Conservation (phyloP, 495 filamentous ascomycete genomes). For the Tuber brumale region DNA sequence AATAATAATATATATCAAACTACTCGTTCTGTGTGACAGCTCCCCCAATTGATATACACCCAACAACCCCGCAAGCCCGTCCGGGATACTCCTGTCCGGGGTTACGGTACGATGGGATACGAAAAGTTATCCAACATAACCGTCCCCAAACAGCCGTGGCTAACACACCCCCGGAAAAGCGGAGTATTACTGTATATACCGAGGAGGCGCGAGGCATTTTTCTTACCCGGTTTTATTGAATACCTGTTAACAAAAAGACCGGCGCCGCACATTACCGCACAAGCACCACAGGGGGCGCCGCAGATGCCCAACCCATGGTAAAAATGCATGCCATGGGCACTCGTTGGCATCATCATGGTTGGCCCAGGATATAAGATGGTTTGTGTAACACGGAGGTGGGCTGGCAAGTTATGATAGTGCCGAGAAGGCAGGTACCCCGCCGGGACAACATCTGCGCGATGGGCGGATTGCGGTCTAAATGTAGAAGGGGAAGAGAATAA, state of each 20-base stretch:
- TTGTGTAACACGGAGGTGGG: not conserved
- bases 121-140: not conserved
- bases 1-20: not conserved
- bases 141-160: not conserved
- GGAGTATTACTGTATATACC: not conserved
- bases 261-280: not conserved
- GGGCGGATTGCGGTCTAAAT: not conserved
- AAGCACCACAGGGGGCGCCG: not conserved
- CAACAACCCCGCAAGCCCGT: not conserved
- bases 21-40: not conserved
- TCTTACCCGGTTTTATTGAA: not conserved
- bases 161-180: not conserved
- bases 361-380: not conserved
- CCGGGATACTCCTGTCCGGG: not conserved
- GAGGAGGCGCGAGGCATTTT: not conserved
- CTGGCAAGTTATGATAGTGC: not conserved
- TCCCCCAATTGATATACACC: not conserved
- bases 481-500: not conserved
- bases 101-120: not conserved
- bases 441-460: not conserved
- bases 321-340: not conserved
- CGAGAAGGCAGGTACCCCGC: not conserved
- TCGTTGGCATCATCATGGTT: not conserved
- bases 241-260: not conserved
- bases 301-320: not conserved